Evolutionary conservation across 202 grass and related monocot species (phyloP).

Genomic region (Digitaria exilis): DNA sequence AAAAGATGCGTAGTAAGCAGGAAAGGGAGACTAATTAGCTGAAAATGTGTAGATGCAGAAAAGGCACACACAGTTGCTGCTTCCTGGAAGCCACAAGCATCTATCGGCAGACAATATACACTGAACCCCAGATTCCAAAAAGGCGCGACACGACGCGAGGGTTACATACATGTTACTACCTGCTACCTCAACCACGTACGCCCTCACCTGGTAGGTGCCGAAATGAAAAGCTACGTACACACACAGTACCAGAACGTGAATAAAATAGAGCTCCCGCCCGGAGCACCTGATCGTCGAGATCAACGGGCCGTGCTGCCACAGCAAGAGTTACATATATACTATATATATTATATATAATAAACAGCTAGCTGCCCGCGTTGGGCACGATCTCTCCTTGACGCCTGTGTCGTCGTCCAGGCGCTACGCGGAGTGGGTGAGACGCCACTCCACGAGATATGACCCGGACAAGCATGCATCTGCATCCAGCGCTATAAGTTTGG

Average conservation of each 20-base stretch:
- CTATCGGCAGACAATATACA: too few species aligned
- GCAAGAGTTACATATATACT: not conserved
- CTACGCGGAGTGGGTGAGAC: not conserved
- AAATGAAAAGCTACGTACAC: not conserved
- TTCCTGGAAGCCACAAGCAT: not conserved
- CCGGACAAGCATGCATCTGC: not conserved
- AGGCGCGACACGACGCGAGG: too few species aligned
- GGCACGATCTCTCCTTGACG: not conserved
- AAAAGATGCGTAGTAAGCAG: not conserved
- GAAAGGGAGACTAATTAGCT: not conserved
- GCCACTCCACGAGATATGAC: not conserved
- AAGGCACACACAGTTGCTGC: not conserved
- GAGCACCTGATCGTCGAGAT: constrained; percentile 2
- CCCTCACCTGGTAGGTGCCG: not conserved
- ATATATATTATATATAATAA: not conserved
- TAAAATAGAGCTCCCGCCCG: not conserved
- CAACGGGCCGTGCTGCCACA: not conserved
- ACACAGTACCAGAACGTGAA: too few species aligned
- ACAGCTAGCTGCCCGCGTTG: not conserved
- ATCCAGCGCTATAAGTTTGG: not conserved
- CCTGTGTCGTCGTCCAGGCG: too few species aligned
- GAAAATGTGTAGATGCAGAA: not conserved
- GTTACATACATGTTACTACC: too few species aligned
- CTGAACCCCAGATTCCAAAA: too few species aligned
- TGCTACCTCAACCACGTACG: not conserved